phyloP scores from a whole-genome alignment of 768 basidiomycete species.

The Trametes gibbosa region DNA sequence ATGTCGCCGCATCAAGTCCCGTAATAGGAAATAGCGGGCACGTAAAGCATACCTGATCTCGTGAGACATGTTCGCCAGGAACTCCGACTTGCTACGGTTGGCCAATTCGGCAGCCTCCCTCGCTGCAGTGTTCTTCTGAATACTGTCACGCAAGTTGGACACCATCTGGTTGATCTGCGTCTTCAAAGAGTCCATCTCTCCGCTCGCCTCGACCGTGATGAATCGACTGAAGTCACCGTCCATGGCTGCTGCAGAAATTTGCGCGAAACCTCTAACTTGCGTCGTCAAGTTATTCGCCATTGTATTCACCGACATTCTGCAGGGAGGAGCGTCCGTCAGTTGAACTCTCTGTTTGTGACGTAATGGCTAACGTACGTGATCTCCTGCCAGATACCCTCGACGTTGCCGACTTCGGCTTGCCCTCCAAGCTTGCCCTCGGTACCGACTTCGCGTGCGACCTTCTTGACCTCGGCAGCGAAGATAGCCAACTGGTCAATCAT shows the following conservation, averaged over 20 bases:
- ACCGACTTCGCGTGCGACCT: slow-evolving; percentile 95
- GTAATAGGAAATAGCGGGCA: not conserved
- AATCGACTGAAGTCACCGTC: slow-evolving; percentile 98
- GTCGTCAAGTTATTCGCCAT: slow-evolving; percentile 98
- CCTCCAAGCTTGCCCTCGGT: slow-evolving; percentile 99
- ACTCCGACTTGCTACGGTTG: slow-evolving; percentile 96
- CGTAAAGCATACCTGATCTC: slow-evolving; percentile 76
- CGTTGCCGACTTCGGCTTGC: slow-evolving; percentile 94
- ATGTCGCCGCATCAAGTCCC: slow-evolving; percentile 3
- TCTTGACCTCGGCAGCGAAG: slow-evolving; percentile 82
- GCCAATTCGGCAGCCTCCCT: slow-evolving; percentile 96
- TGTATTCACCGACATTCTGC: slow-evolving; percentile 90
- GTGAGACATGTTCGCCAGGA: slow-evolving; percentile 98
- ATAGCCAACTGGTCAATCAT: slow-evolving; percentile 69
- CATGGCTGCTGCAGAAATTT: slow-evolving; percentile 97
- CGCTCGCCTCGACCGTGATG: slow-evolving; percentile 97
- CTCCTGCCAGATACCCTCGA: slow-evolving; percentile 98
- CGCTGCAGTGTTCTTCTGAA: slow-evolving; percentile 98
- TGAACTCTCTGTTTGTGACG: slow-evolving; percentile 19
- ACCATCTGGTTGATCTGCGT: slow-evolving; percentile 99
- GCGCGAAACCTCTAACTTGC: slow-evolving; percentile 97
- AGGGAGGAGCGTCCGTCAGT: not conserved
- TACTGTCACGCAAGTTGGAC: slow-evolving; percentile 91
- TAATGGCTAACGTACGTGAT: slow-evolving; percentile 70
- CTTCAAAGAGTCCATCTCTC: slow-evolving; percentile 99